A percentile compares a stretch with the other conserved stretches of the same genome.
Evolutionary conservation across 345 rosid species (phyloP).

Genomic region (Boechera divaricarpa): DNA sequence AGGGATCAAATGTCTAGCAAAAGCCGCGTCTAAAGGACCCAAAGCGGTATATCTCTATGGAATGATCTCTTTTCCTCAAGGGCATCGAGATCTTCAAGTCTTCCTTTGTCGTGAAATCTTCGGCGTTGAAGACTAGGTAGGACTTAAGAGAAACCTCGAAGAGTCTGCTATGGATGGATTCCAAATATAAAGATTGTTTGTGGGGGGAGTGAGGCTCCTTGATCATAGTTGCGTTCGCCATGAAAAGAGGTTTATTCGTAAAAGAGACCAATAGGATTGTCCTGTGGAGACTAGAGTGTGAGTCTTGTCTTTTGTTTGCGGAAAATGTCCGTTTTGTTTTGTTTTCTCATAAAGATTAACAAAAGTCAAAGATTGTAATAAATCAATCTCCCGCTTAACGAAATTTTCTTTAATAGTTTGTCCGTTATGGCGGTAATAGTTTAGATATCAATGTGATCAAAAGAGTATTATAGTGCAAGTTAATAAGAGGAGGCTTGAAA

Average conservation of each 20-base stretch:
- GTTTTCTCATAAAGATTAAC: not conserved
- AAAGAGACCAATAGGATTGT: no score
- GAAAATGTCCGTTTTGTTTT: not conserved
- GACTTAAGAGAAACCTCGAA: not conserved
- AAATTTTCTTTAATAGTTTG: no score
- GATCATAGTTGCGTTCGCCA: not conserved
- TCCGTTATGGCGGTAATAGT: not conserved
- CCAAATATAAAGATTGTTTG: not conserved
- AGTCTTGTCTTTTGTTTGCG: not conserved
- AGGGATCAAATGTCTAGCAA: not conserved
- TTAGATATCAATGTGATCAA: not conserved
- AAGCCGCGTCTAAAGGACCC: not conserved
- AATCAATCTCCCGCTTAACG: not conserved
- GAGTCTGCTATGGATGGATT: not conserved
- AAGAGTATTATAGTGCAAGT: slow-evolving; percentile 10
- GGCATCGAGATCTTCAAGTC: not conserved
- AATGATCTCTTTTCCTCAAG: not conserved
- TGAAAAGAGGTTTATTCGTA: not conserved
- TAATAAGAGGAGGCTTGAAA: slow-evolving; percentile 12
- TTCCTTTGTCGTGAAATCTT: not conserved
- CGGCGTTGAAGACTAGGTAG: not conserved
- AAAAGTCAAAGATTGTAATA: not conserved
- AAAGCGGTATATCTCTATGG: not conserved
- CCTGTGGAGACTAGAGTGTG: not conserved
- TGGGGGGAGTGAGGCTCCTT: not conserved